Base-by-base conservation (phyloP, 768 basidiomycete species). In the Peribolospora baueri region DNA sequence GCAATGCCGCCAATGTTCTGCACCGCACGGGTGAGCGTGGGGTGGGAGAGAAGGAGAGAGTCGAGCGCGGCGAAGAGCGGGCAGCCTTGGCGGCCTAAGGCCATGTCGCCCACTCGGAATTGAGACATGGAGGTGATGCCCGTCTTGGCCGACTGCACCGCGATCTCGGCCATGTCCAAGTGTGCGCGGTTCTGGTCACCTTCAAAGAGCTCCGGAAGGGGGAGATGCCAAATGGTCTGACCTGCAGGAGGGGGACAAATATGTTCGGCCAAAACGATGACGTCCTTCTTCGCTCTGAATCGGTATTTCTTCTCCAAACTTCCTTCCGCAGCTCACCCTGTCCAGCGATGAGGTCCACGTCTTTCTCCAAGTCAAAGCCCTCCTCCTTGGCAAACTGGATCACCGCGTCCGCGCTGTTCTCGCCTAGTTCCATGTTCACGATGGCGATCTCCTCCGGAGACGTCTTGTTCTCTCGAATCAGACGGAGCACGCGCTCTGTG, bases 1-100 rank as follows among this genome's bases (percentile, higher is more conserved):
- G 51, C 51, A 8, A 52, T 52, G 13, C 51, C 51, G 8, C 51
- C 51, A 40, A 52, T 52, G 40, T 52, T 52, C 51, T 52, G 51
- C 11, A 25, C 25, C 25, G 40, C 40, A 25, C 51, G 25, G 25
- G 11, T 37, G 11, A 37, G 25, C 7, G 51, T 52, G 25, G 14
- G 51, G 51, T 52, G 51, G 14, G 11, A 10, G 40, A 52, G 51
- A 10, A 52, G 51, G 10, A 52, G 51, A 9, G 25, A 25, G 51
- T 52, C 51, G 51, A 52, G 25, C 7, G 40, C 11, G 40, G 51
- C 51, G 51, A 52, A 25, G 51, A 52, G 51, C 1, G 51, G 51
- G 13, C 25, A 25, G 25, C 51, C 51, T 40, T 52, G 51, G 11
- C 51, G 14, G 14, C 51, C 51, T 2, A 52, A 10, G 51, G 51